A percentile compares a stretch with the other conserved stretches of the same genome.
Conservation (phyloP, 2,329 filamentous ascomycete genomes). For the Nemania diffusa region DNA sequence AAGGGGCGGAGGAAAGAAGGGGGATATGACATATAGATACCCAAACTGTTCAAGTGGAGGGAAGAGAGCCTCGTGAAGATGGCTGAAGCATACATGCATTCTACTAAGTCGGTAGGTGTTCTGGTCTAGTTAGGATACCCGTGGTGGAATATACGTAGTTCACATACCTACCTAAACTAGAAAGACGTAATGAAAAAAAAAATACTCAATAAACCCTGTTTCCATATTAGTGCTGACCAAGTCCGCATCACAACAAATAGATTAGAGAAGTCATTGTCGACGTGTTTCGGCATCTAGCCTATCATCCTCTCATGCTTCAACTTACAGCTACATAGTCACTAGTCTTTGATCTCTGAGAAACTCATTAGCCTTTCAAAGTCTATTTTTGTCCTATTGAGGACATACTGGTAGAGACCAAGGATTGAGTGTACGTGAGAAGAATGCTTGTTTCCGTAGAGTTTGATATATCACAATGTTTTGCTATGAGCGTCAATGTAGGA, state of each 20-base stretch:
- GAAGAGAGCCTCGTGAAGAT: not conserved
- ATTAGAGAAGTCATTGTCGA: not conserved
- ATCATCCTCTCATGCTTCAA: not conserved
- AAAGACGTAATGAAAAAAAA: not conserved
- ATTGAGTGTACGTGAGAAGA: no score
- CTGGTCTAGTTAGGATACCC: not conserved
- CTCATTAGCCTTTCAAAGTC: no score
- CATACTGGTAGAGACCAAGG: no score
- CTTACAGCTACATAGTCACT: no score
- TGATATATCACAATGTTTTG: no score
- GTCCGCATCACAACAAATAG: not conserved
- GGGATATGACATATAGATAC: not conserved
- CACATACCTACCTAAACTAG: not conserved
- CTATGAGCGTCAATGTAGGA: no score
- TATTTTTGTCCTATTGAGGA: no score
- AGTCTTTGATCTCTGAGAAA: no score
- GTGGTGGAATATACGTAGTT: not conserved
- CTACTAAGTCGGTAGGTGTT: not conserved
- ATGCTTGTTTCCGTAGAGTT: no score
- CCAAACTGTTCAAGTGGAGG: not conserved
- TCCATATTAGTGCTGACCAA: not conserved
- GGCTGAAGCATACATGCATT: not conserved
- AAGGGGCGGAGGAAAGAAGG: not conserved
- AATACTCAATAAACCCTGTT: not conserved
- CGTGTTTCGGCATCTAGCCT: not conserved